phyloP scores from a whole-genome alignment of 2,329 filamentous ascomycete genomes.

The Pseudocercospora vitis region DNA sequence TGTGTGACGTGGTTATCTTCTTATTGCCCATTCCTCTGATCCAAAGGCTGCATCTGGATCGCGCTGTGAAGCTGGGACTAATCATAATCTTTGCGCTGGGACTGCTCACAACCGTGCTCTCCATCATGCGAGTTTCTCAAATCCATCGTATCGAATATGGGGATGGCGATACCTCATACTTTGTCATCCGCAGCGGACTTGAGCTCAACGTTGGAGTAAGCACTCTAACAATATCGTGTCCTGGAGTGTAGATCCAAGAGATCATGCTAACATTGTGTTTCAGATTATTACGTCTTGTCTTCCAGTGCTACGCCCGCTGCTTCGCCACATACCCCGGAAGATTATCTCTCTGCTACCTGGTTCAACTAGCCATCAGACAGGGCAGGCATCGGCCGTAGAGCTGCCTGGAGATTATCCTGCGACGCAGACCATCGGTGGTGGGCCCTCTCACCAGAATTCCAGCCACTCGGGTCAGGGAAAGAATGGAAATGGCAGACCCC shows the following conservation, averaged over 20 bases:
- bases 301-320: slow-evolving; percentile 22
- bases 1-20: slow-evolving; percentile 22
- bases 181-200: slow-evolving; percentile 20
- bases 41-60: slow-evolving; percentile 19
- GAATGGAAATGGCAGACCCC: background rate
- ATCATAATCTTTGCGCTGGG: slow-evolving; percentile 22
- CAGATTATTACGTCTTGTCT: slow-evolving; percentile 27
- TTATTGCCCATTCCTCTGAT: slow-evolving; percentile 24
- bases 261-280: background rate
- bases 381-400: slow-evolving; percentile 2
- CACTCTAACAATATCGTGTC: background rate
- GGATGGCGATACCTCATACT: slow-evolving; percentile 21
- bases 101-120: slow-evolving; percentile 20
- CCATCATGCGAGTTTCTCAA: slow-evolving; percentile 21
- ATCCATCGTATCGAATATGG: slow-evolving; percentile 22
- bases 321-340: slow-evolving; percentile 17
- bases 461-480: slow-evolving; percentile 8
- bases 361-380: slow-evolving; percentile 6
- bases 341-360: slow-evolving; percentile 17
- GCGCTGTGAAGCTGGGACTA: slow-evolving; percentile 20
- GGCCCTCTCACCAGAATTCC: slow-evolving; percentile 5
- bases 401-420: slow-evolving; percentile 11
- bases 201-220: slow-evolving; percentile 25
- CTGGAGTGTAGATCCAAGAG: background rate
- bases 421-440: slow-evolving; percentile 15